Evolutionary conservation across 2,329 filamentous ascomycete genomes (phyloP), one percentile per base, ranked within the genome.

Genomic region (Fusarium citri): DNA sequence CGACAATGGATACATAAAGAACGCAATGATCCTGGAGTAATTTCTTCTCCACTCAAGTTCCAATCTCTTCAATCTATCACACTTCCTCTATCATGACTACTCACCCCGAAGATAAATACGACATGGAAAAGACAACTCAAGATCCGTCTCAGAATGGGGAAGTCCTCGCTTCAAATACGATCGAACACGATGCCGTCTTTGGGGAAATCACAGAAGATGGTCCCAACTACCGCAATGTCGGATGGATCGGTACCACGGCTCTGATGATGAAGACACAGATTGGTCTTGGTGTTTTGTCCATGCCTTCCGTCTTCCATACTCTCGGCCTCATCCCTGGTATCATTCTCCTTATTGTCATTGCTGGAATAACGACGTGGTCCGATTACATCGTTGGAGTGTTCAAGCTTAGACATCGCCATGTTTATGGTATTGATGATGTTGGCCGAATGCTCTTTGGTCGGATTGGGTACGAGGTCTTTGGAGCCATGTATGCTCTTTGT

Each of bases 401-500:
- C 78, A 87, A 87, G 71, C 70, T 83, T 18, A 74, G 76, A 15
- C 85, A 87, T 69, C 81, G 80, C 4, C 79, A 83, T 41, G 83
- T 87, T 1, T 87, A 87, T 66, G 81, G 83, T 23, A 85, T 87
- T 59, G 85, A 86, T 55, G 85, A 87, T 68, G 85, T 82, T 0
- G 85, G 84, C 15, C 69, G 68, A 3, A 75, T 86, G 25, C 78
- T 87, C 22, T 84, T 85, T 68, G 85, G 85, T 14, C 79, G 76
- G 4, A 56, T 80, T 7, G 84, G 85, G 0, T 79, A 81, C 4
- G 82, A 83, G 55, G 51, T 83, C 26, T 78, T 86, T 26, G 80
- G 41, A 5, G 41, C 41, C 2, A 43, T 43, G 9, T 78, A 80
- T 58, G 73, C 76, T 70, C 60, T 84, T 48, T 78, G 80, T 82